These are phyloP conservation scores for Cryptosporidium felis DNA, from an alignment of 169 alveolate genomes.

Conservation along the genomic window DNA sequence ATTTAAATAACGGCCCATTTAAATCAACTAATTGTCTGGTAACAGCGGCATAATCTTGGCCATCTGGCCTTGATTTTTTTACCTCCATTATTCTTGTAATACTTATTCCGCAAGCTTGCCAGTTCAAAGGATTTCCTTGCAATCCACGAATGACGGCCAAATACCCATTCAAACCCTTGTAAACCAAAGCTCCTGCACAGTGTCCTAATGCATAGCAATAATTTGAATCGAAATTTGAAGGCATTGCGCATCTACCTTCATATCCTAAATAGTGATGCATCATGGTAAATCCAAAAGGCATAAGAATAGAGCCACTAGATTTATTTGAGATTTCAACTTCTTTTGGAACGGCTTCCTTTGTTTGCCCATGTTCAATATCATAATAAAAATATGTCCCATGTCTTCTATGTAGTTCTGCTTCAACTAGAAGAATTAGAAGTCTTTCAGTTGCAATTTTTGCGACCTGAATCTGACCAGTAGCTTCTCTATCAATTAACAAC, in stretches of 20 bases:
- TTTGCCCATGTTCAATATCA: constrained; percentile 57
- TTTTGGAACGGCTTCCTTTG: constrained; percentile 32
- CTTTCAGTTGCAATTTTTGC: constrained; percentile 99
- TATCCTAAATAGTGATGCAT: constrained; percentile 96
- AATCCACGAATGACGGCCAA: constrained; percentile 91
- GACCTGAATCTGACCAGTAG: constrained; percentile 98
- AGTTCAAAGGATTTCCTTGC: constrained; percentile 76
- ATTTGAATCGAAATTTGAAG: constrained; percentile 94
- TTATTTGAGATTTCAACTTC: constrained; percentile 32
- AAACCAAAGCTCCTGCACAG: constrained; percentile 91
- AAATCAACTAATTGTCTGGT: constrained; percentile 93
- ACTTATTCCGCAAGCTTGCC: constrained; percentile 83
- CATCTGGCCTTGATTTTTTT: constrained; percentile 74
- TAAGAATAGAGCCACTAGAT: background rate
- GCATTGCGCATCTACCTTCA: constrained; percentile 98
- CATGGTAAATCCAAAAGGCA: constrained; percentile 72
- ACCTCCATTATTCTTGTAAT: constrained; percentile 82
- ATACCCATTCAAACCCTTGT: constrained; percentile 90
- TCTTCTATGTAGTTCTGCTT: constrained; percentile 77
- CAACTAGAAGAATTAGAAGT: constrained; percentile 91
- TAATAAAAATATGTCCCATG: constrained; percentile 64
- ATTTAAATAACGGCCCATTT: constrained; percentile 89
- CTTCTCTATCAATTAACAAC: constrained; percentile 96
- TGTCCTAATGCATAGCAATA: constrained; percentile 98
- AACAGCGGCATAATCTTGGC: constrained; percentile 84